Conservation (phyloP, 345 rosid species). For the Eucalyptus curtisii region DNA sequence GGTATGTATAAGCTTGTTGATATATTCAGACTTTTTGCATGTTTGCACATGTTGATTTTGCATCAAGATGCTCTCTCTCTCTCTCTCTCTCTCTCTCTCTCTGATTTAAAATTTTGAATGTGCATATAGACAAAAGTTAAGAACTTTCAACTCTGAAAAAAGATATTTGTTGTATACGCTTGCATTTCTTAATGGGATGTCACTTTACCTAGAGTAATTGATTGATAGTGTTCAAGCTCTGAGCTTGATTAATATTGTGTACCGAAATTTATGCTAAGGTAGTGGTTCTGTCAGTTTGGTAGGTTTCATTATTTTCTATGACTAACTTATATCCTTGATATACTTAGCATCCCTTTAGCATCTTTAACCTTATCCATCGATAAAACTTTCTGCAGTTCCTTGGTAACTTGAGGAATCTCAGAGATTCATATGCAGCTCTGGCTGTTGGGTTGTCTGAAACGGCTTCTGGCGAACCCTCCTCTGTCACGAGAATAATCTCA, state of each 20-base stretch:
- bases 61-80: background rate
- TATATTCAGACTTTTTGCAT: background rate
- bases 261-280: background rate
- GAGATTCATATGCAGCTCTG: slow-evolving; percentile 94
- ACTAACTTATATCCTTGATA: background rate
- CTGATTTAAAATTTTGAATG: background rate
- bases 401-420: slow-evolving; percentile 88
- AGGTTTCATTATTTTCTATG: background rate
- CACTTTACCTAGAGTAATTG: background rate
- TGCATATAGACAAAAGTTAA: background rate
- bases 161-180: background rate
- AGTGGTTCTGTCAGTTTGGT: background rate
- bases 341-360: background rate
- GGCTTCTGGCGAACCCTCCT: slow-evolving; percentile 71
- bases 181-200: background rate
- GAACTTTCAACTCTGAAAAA: background rate
- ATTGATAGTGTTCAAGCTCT: background rate
- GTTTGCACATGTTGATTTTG: background rate
- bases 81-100: background rate
- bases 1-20: background rate
- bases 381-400: slow-evolving; percentile 49
- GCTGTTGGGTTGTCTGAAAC: slow-evolving; percentile 81
- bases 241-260: background rate
- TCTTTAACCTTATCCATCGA: background rate
- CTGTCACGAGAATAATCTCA: slow-evolving; percentile 80